Evolutionary conservation across 352 stramenopile species (phyloP).

Genomic region (Phytophthora fragariae): DNA sequence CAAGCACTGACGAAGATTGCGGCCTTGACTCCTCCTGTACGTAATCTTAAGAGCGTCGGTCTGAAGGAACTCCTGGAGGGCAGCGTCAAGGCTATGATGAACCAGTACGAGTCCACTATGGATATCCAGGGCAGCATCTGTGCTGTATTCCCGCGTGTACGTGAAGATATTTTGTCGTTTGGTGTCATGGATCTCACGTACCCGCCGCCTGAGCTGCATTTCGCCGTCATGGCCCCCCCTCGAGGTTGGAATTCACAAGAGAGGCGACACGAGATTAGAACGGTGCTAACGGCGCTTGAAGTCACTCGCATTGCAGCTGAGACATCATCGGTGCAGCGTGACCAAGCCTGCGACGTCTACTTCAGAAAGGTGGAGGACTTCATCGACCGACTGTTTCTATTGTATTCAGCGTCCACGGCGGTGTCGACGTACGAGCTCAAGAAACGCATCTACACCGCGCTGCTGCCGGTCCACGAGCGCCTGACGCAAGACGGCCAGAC

Average conservation of each 20-base stretch:
- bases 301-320: conserved; percentile 33
- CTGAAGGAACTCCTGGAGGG: conserved; percentile 58
- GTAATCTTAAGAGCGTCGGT: conserved; percentile 35
- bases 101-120: conserved; percentile 41
- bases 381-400: conserved; percentile 64
- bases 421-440: conserved; percentile 76
- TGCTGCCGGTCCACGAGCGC: conserved; percentile 63
- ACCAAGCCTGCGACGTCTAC: conserved; percentile 60
- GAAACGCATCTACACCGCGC: conserved; percentile 53
- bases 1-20: conserved; percentile 40
- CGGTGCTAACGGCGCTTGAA: conserved; percentile 45
- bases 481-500: conserved; percentile 31
- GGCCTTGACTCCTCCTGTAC: conserved; percentile 32
- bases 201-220: conserved; percentile 57
- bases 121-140: conserved; percentile 42
- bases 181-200: conserved; percentile 40
- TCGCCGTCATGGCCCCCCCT: conserved; percentile 35
- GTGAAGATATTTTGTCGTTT: conserved; percentile 43
- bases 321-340: conserved; percentile 22
- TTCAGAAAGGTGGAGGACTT: conserved; percentile 64
- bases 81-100: conserved; percentile 40
- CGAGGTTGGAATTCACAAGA: conserved; percentile 52
- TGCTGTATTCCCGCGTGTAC: conserved; percentile 27
- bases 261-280: conserved; percentile 34
- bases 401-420: conserved; percentile 19